Base-by-base conservation (phyloP, 768 basidiomycete genomes). In the Hebeloma cylindrosporum region DNA sequence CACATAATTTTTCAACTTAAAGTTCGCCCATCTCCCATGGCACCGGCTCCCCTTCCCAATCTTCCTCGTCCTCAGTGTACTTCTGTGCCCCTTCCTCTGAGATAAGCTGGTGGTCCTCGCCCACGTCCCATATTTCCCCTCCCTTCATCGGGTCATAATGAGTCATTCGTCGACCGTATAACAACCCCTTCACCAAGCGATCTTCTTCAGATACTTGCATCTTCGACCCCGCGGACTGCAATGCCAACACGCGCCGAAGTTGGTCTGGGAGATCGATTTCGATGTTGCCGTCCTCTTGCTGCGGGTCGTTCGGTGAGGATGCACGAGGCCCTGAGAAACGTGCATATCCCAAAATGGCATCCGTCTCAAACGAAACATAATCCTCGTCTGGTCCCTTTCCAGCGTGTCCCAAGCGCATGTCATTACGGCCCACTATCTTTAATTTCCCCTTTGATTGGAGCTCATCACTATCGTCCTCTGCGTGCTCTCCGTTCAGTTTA, bases 1-100 rank as follows among this genome's bases (percentile, higher is more conserved):
- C 43, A 58, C 54, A 51, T 51, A 56, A 54, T 34, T 53, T 41
- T 25, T 48, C 27, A 33, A 40, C 40, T 61, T 75, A 89, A 63
- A 91, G 56, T 56, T 88, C 88, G 40, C 80, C 88, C 7, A 79
- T 72, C 64, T 85, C 85, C 88, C 88, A 91, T 48, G 88, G 83
- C 26, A 89, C 75, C 27, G 84, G 83, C 62, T 89, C 88, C 26
- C 84, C 80, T 64, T 89, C 88, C 88, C 88, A 91, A 51, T 84
- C 83, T 31, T 78, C 76, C 56, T 79, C 80, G 22, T 63, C 71
- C 37, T 74, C 78, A 17, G 57, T 59, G 30, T 65, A 55, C 61
- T n/a, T 60, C 59, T 33, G 47, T 49, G 7, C 35, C 46, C 58
- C 57, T 31, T 58, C 54, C 21, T 60, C 58, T 6, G 50, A 59